These are phyloP conservation scores for Trametes cubensis DNA, from an alignment of 768 basidiomycete species.

Conservation along the genomic window DNA sequence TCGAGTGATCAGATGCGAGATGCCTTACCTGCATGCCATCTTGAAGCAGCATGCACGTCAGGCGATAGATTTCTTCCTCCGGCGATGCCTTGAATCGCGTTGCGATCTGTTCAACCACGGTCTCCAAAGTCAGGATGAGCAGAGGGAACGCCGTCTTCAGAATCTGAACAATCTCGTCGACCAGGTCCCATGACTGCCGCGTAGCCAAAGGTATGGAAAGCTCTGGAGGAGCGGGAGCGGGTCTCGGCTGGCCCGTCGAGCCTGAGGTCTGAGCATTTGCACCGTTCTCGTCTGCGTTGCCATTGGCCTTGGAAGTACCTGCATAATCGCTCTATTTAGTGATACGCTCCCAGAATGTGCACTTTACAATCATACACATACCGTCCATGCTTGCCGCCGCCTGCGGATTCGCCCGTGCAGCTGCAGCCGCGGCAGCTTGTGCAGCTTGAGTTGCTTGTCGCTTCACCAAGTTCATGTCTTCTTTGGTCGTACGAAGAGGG, in stretches of 20 bases:
- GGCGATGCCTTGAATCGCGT: constrained; percentile 84
- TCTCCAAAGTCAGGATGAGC: constrained; percentile 92
- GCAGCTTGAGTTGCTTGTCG: constrained; percentile 40
- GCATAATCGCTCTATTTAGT: neutral
- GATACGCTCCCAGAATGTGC: neutral
- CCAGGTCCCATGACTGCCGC: constrained; percentile 81
- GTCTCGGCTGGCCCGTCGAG: constrained; percentile 19
- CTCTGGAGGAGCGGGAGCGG: constrained; percentile 10
- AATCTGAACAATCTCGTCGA: constrained; percentile 91
- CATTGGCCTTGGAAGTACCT: constrained; percentile 5
- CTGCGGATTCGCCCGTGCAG: constrained; percentile 14
- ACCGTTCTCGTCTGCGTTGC: constrained; percentile 7
- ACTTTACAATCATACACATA: neutral
- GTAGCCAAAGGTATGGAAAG: constrained; percentile 9
- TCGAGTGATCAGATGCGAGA: neutral
- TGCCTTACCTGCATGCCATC: constrained; percentile 79
- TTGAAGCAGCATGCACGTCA: constrained; percentile 82
- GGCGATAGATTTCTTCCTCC: constrained; percentile 94
- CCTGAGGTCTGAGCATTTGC: constrained; percentile 30
- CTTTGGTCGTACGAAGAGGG: constrained; percentile 82
- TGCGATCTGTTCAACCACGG: constrained; percentile 92
- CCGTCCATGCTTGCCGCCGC: neutral
- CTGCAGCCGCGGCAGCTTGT: constrained; percentile 12
- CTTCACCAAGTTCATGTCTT: constrained; percentile 60
- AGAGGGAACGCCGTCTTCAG: constrained; percentile 96